A percentile compares a stretch with the other conserved stretches of the same genome.
Conservation (phyloP, 257 asterid genomes). For the Prunella vulgaris region DNA sequence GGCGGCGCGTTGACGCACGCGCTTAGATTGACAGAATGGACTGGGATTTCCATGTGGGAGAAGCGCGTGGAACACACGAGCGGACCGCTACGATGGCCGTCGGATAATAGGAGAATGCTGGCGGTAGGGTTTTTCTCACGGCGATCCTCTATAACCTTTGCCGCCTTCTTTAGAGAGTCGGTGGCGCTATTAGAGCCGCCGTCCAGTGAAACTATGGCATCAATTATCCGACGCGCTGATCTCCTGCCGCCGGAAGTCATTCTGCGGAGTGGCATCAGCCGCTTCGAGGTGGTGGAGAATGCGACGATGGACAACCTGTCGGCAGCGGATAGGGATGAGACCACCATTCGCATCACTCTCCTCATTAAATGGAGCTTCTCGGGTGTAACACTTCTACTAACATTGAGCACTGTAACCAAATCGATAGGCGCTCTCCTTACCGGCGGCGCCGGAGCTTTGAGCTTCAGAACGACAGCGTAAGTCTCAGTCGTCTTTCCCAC, state of each 20-base stretch:
- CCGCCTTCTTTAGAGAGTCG: constrained; percentile 86
- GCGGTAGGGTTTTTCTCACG: constrained; percentile 71
- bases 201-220: constrained; percentile 59
- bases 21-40: constrained; percentile 53
- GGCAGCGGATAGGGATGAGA: constrained; percentile 68
- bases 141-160: constrained; percentile 90
- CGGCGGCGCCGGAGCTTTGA: constrained; percentile 58
- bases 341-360: constrained; percentile 59
- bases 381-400: constrained; percentile 47
- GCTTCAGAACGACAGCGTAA: constrained; percentile 57
- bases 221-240: constrained; percentile 82
- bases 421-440: constrained; percentile 65
- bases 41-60: constrained; percentile 47
- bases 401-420: constrained; percentile 76
- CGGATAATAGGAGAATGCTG: constrained; percentile 62
- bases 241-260: constrained; percentile 76
- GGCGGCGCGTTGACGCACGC: constrained; percentile 42
- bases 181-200: constrained; percentile 52
- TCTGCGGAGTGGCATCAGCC: constrained; percentile 71
- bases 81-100: constrained; percentile 41
- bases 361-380: constrained; percentile 73
- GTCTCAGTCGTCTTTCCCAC: constrained; percentile 65
- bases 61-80: constrained; percentile 60
- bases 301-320: constrained; percentile 93
- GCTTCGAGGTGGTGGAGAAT: constrained; percentile 77